Percentiles rank a stretch among this genome's conserved stretches.
These are phyloP conservation scores for Neofusicoccum cordaticola DNA, from an alignment of 2,329 filamentous ascomycete genomes.

Conservation along the genomic window DNA sequence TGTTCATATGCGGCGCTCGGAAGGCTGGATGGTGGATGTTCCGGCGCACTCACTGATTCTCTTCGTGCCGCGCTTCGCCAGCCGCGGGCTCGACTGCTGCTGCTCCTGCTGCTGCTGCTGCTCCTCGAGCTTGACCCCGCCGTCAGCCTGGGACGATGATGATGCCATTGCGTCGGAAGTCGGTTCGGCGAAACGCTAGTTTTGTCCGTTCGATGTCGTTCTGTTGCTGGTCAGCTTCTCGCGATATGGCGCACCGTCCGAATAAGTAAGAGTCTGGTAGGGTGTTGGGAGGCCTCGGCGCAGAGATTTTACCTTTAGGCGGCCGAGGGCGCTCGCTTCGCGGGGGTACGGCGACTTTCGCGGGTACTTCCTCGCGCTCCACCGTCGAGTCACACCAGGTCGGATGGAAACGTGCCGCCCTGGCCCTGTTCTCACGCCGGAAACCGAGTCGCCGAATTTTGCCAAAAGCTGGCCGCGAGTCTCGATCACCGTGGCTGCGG, in stretches of 20 bases:
- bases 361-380: neutral
- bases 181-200: neutral
- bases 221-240: neutral
- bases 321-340: neutral
- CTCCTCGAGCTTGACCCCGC: conserved; percentile 16
- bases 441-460: neutral
- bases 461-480: neutral
- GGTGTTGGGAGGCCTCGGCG: neutral
- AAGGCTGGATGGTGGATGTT: neutral
- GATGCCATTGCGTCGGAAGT: conserved; percentile 7
- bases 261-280: neutral
- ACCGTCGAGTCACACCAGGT: neutral
- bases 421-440: neutral
- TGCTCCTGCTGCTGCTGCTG: neutral
- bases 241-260: neutral
- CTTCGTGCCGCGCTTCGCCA: conserved; percentile 16
- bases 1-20: neutral
- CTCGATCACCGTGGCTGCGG: neutral
- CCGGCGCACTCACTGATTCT: conserved; percentile 17
- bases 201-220: neutral
- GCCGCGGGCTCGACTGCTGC: neutral
- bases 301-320: neutral
- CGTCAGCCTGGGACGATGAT: conserved; percentile 13
- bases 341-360: conserved; percentile 2
- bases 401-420: neutral